These are phyloP conservation scores for Debaryomyces sp. DNA, from an alignment of 1,139 yeast genomes.

Conservation along the genomic window DNA sequence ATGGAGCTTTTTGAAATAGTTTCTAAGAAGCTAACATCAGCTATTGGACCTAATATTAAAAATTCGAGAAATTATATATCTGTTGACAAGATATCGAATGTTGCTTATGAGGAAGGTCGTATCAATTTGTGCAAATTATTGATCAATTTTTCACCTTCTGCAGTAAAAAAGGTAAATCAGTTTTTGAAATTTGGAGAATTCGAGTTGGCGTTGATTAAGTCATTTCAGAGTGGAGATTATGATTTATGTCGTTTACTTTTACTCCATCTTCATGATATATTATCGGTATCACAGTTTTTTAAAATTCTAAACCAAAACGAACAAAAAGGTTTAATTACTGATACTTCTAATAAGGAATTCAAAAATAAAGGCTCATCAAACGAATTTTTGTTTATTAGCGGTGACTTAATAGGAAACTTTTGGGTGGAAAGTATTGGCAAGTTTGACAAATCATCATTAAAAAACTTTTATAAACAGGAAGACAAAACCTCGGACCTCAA, in stretches of 20 bases:
- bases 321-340: constrained; percentile 21
- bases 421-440: constrained; percentile 41
- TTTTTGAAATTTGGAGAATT: constrained; percentile 73
- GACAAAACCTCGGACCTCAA: constrained; percentile 32
- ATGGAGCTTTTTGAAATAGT: constrained; percentile 56
- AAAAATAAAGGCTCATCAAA: constrained; percentile 11
- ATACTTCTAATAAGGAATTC: constrained; percentile 17
- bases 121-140: constrained; percentile 63
- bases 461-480: constrained; percentile 36
- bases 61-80: constrained; percentile 43
- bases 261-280: constrained; percentile 45
- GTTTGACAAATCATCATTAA: constrained; percentile 24
- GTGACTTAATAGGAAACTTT: constrained; percentile 45
- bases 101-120: constrained; percentile 87
- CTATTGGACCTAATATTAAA: constrained; percentile 11
- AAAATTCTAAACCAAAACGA: constrained; percentile 46
- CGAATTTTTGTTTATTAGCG: constrained; percentile 32
- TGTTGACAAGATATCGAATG: constrained; percentile 63
- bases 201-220: constrained; percentile 67
- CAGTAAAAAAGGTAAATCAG: constrained; percentile 62
- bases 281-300: constrained; percentile 45
- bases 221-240: constrained; percentile 67
- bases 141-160: constrained; percentile 68
- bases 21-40: constrained; percentile 42
- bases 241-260: constrained; percentile 67